Percentiles rank a stretch among this genome's conserved stretches.
Evolutionary conservation across 345 rosid genomes (phyloP).

Genomic region (Moringa oleifera): DNA sequence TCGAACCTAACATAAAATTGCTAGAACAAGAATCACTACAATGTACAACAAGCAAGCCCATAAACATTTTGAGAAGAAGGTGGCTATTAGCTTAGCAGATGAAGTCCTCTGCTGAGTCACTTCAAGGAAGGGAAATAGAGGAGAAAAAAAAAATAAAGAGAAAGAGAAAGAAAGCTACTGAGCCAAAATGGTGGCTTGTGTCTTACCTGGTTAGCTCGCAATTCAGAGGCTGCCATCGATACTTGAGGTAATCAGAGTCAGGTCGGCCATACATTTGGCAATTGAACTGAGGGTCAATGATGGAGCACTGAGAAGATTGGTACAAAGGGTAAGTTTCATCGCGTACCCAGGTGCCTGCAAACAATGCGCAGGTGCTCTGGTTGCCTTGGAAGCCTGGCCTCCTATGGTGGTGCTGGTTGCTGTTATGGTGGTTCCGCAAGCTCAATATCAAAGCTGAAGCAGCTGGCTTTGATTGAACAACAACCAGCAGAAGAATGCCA

Average conservation of each 20-base stretch:
- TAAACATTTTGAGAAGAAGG: background rate
- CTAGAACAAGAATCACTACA: conserved; percentile 12
- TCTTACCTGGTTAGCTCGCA: conserved; percentile 82
- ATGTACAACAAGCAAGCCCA: background rate
- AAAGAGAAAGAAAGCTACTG: too few species aligned
- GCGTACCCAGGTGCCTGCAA: conserved; percentile 67
- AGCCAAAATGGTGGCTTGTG: background rate
- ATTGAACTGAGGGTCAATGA: conserved; percentile 72
- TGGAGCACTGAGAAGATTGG: conserved; percentile 54
- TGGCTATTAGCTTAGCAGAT: background rate
- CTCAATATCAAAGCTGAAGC: conserved; percentile 59
- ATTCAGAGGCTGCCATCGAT: conserved; percentile 80
- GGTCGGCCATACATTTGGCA: conserved; percentile 87
- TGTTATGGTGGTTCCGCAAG: conserved; percentile 52
- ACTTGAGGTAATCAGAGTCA: conserved; percentile 77
- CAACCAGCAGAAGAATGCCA: conserved; percentile 21
- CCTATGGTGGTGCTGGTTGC: conserved; percentile 38
- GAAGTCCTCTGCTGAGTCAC: too few species aligned
- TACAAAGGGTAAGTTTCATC: conserved; percentile 73
- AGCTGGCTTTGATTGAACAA: conserved; percentile 30
- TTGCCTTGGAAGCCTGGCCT: conserved; percentile 54
- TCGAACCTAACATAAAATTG: conserved; percentile 43
- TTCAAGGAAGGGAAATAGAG: too few species aligned
- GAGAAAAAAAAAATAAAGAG: too few species aligned
- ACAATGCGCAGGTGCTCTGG: conserved; percentile 42